Evolutionary conservation across 192 early-diverging fungal species (phyloP), one percentile per base, ranked within the genome.

Genomic region (Diversispora eburnea): DNA sequence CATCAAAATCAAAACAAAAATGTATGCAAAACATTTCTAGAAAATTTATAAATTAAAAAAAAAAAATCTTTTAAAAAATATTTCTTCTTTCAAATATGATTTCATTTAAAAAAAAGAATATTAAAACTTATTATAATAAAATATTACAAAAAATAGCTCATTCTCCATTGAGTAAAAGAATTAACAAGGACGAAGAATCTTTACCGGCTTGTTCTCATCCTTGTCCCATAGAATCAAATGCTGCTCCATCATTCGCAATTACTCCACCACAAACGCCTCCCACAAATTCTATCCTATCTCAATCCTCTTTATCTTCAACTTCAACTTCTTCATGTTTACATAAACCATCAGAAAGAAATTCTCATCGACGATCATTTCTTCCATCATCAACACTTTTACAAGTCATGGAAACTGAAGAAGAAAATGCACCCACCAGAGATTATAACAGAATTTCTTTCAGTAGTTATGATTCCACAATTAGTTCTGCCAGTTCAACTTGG

Each of bases 361-460:
- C 64, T 25, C 15, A 66, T 47, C 43, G 66, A 51, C 66, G 66
- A 52, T 48, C 66, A 10, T 19, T 67, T 33, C 42, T 67, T 7
- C 66, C 66, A 15, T 67, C 46, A 5, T 52, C 66, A 1, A 51
- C 5, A 25, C n/a, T 67, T 33, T 52, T 67, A 52, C 66, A 67
- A 52, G 66, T 67, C 13, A 52, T 22, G 33, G 66, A 67, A 51
- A 1, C 33, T 52, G 66, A 67, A 48, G 66, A 67, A 67, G 66
- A 67, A 67, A 46, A 41, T 7, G 61, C n/a, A 4, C 15, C 39
- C n/a, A 3, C 8, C 15, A 67, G 10, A 41, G 25, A 1, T 42
- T 15, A 67, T 52, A 54, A 17, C 39, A 67, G 47, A 52, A 48
- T 25, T 0, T 67, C 66, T 4, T n/a, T 19, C 39, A 47, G 22